These are phyloP conservation scores for Podaxis pistillaris DNA, from an alignment of 768 basidiomycete genomes.

Conservation along the genomic window DNA sequence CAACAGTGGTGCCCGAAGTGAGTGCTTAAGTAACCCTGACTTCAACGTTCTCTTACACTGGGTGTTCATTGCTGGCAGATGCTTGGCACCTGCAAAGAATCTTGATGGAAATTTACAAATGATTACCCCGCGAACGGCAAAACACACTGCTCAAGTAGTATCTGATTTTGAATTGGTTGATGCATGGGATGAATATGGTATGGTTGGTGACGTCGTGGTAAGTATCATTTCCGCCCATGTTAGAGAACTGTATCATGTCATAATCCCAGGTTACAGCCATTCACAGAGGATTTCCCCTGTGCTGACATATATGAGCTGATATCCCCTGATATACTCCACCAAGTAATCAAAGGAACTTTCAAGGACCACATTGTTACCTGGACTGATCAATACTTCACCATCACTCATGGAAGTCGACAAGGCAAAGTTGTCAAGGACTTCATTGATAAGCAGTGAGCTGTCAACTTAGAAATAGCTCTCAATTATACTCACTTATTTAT, in stretches of 20 bases:
- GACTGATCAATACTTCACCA: slow-evolving; percentile 29
- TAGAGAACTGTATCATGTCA: not conserved
- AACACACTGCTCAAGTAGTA: not conserved
- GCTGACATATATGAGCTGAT: slow-evolving; percentile 34
- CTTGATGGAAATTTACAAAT: too few relatives aligned
- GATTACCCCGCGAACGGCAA: not conserved
- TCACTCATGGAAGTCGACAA: slow-evolving; percentile 15
- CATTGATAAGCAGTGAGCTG: slow-evolving; percentile 30
- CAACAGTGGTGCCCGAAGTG: slow-evolving; percentile 28
- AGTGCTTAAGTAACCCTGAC: not conserved
- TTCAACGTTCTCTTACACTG: too few relatives aligned
- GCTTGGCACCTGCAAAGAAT: too few relatives aligned
- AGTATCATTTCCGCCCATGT: not conserved
- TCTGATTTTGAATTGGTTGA: not conserved
- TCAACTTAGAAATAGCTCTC: not conserved
- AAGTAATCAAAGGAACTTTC: slow-evolving; percentile 39
- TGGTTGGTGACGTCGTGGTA: slow-evolving; percentile 2
- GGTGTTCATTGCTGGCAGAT: too few relatives aligned
- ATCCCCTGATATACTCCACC: slow-evolving; percentile 32
- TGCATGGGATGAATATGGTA: slow-evolving; percentile 12
- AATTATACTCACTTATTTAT: not conserved
- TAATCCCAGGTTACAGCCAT: slow-evolving; percentile 22
- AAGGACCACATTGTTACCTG: slow-evolving; percentile 41
- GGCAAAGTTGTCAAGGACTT: slow-evolving; percentile 29
- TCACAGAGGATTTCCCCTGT: slow-evolving; percentile 24